Percentiles rank a stretch among this genome's conserved stretches.
Evolutionary conservation across 805 yeast species (phyloP).

Genomic region (Zygosaccharomyces lentus): DNA sequence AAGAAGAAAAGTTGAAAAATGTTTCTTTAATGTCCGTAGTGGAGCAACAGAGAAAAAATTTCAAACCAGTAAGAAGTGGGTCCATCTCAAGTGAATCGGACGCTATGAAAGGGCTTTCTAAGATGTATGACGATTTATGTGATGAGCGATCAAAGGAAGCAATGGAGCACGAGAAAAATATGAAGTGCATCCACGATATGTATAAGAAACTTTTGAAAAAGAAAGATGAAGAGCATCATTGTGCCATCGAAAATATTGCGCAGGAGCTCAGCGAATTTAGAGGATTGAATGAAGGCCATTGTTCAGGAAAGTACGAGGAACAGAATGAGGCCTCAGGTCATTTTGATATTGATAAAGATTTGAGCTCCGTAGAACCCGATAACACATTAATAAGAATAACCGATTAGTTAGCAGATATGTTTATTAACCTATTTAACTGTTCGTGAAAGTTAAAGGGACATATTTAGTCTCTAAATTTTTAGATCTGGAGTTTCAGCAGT

Average conservation of each 20-base stretch:
- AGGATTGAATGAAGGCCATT: not conserved
- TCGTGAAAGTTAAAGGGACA: not conserved
- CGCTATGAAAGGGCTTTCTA: not conserved
- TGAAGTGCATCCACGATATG: slow-evolving; percentile 4
- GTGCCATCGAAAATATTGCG: slow-evolving; percentile 1
- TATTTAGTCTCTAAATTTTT: not conserved
- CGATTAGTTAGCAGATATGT: not conserved
- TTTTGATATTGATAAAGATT: not conserved
- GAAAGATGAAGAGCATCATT: slow-evolving; percentile 7
- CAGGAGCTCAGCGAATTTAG: slow-evolving; percentile 1
- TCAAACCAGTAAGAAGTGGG: not conserved
- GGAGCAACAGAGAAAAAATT: not conserved
- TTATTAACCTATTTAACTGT: too few relatives aligned
- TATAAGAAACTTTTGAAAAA: slow-evolving; percentile 2
- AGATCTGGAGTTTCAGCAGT: not conserved
- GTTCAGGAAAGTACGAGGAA: not conserved
- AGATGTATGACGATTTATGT: not conserved
- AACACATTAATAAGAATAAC: not conserved
- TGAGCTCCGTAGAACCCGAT: not conserved
- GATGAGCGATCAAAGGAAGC: slow-evolving; percentile 3
- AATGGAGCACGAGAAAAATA: not conserved
- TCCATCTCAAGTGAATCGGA: not conserved
- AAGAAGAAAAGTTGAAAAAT: slow-evolving; percentile 10
- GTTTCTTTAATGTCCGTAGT: slow-evolving; percentile 2
- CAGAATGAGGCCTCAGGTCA: not conserved